Evolutionary conservation across 2,329 filamentous ascomycete species (phyloP).

Genomic region (Sclerotiophoma versabilis): DNA sequence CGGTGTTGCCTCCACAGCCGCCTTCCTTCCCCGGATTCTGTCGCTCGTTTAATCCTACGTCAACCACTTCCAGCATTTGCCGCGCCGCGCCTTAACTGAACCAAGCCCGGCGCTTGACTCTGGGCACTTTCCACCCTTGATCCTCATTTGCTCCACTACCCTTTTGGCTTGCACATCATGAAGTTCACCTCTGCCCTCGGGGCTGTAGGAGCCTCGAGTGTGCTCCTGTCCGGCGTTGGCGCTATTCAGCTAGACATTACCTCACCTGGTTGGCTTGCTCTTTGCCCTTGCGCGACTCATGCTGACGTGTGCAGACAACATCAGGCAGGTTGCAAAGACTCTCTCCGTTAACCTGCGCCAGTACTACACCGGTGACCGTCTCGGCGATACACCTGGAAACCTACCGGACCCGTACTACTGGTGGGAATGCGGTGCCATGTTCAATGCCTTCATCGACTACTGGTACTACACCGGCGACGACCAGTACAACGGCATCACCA

Average conservation of each 20-base stretch:
- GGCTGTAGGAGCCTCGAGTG: slow-evolving; percentile 40
- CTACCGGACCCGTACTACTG: slow-evolving; percentile 55
- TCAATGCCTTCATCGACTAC: slow-evolving; percentile 50
- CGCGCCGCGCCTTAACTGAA: slow-evolving; percentile 17
- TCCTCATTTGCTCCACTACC: slow-evolving; percentile 15
- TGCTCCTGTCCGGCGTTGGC: slow-evolving; percentile 40
- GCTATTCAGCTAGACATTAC: slow-evolving; percentile 43
- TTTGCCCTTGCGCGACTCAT: background rate
- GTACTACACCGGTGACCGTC: slow-evolving; percentile 69
- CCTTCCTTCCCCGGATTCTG: slow-evolving; percentile 26
- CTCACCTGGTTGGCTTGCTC: slow-evolving; percentile 34
- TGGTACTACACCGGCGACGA: slow-evolving; percentile 53
- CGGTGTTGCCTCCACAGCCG: slow-evolving; percentile 9
- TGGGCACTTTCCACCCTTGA: slow-evolving; percentile 21
- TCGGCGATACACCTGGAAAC: slow-evolving; percentile 66
- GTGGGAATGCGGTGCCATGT: slow-evolving; percentile 54
- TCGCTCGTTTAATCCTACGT: slow-evolving; percentile 40
- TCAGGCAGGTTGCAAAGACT: slow-evolving; percentile 67
- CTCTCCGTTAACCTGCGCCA: slow-evolving; percentile 68
- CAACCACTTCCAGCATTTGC: slow-evolving; percentile 23
- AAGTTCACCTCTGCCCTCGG: slow-evolving; percentile 43
- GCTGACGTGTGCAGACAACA: slow-evolving; percentile 60
- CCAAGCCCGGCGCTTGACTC: slow-evolving; percentile 36
- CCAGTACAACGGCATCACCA: slow-evolving; percentile 49
- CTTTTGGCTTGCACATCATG: slow-evolving; percentile 35